These are phyloP conservation scores for Aspergillus tubingensis DNA, from an alignment of 2,329 filamentous ascomycete species.

Conservation along the genomic window DNA sequence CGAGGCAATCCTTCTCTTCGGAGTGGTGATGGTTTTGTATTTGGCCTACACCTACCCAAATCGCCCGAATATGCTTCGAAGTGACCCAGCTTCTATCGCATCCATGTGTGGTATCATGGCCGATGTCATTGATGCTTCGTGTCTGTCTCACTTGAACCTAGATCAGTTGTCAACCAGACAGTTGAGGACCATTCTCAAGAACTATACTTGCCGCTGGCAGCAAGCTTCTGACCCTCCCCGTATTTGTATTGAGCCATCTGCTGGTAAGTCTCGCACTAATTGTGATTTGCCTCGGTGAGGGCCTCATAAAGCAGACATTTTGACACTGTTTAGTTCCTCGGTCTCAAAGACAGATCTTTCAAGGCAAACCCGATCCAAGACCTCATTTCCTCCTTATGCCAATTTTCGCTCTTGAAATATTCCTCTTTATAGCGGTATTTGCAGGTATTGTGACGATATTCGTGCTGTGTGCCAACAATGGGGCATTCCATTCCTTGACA, in stretches of 20 bases:
- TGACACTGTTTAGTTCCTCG: constrained; percentile 1
- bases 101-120: constrained; percentile 11
- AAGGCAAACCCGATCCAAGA: constrained; percentile 4
- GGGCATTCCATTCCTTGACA: constrained; percentile 2
- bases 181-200: constrained; percentile 1
- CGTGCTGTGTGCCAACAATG: constrained; percentile 1
- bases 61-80: constrained; percentile 4
- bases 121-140: constrained; percentile 6
- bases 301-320: background rate
- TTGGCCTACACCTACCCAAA: constrained; percentile 9
- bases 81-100: constrained; percentile 11
- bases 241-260: constrained; percentile 7
- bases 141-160: constrained; percentile 4
- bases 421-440: constrained; percentile 1
- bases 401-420: constrained; percentile 5
- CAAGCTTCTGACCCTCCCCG: background rate
- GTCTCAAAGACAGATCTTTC: background rate
- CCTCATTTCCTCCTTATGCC: constrained; percentile 13
- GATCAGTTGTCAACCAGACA: constrained; percentile 8
- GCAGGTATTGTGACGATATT: constrained; percentile 7
- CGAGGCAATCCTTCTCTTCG: constrained; percentile 1
- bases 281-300: background rate
- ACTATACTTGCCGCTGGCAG: constrained; percentile 7
- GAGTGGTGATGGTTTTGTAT: background rate
- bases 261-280: background rate